Percentiles rank a stretch among this genome's conserved stretches.
Evolutionary conservation across 2,329 filamentous ascomycete species (phyloP).

Genomic region (Botrytis galanthina): DNA sequence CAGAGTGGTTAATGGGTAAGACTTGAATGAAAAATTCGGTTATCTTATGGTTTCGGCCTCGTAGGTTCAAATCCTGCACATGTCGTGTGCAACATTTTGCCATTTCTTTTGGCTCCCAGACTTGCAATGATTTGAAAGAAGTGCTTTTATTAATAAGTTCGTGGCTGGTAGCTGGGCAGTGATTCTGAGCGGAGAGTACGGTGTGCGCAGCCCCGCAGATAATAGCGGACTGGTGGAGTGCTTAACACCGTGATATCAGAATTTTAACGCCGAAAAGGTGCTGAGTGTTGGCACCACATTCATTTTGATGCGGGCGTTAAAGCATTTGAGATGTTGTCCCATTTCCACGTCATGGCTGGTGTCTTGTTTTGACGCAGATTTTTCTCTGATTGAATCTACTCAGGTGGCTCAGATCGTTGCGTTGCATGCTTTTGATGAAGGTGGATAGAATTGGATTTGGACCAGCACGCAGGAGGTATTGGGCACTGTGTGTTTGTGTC

Average conservation of each 20-base stretch:
- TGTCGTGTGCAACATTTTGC: background rate
- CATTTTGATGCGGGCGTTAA: background rate
- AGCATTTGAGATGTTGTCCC: background rate
- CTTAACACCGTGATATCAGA: background rate
- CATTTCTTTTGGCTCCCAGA: background rate
- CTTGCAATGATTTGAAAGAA: background rate
- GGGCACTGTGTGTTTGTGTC: background rate
- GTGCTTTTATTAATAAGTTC: background rate
- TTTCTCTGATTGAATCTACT: background rate
- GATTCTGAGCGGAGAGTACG: background rate
- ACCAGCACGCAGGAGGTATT: background rate
- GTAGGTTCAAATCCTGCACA: constrained; percentile 23
- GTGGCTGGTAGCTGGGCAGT: background rate
- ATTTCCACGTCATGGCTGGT: background rate
- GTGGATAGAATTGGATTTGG: background rate
- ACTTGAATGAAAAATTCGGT: constrained; percentile 21
- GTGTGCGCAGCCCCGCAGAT: background rate
- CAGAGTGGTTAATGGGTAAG: constrained; percentile 23
- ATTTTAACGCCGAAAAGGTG: background rate
- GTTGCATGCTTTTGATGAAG: background rate
- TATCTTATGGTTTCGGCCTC: constrained; percentile 23
- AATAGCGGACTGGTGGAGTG: background rate
- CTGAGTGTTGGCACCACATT: background rate
- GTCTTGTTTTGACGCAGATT: background rate
- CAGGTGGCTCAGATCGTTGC: background rate